Evolutionary conservation across 2,329 filamentous ascomycete genomes (phyloP).

Genomic region (Aspergillus pseudoglaucus): DNA sequence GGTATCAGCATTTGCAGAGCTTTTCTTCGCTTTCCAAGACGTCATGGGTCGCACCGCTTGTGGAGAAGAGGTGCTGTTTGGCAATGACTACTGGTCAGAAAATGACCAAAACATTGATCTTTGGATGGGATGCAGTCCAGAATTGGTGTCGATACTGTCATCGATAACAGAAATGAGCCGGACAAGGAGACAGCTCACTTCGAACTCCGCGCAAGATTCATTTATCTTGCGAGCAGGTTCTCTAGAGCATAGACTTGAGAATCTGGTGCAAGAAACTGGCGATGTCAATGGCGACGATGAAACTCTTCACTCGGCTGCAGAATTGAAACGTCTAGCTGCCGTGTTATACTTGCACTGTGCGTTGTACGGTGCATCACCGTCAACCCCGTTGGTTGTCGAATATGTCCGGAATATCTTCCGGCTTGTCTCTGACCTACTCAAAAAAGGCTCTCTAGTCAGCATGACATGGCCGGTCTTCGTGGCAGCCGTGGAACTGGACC

Average conservation of each 20-base stretch:
- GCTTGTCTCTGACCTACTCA: conserved; percentile 27
- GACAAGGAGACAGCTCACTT: conserved; percentile 20
- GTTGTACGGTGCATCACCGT: conserved; percentile 38
- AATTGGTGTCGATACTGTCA: conserved; percentile 42
- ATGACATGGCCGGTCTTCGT: conserved; percentile 42
- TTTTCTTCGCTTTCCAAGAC: conserved; percentile 48
- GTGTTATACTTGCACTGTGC: conserved; percentile 43
- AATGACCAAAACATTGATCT: conserved; percentile 34
- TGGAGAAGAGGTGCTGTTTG: conserved; percentile 42
- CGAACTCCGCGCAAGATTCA: conserved; percentile 15
- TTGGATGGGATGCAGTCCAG: conserved; percentile 47
- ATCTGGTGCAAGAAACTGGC: conserved; percentile 28
- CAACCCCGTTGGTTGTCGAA: conserved; percentile 27
- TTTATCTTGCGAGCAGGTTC: conserved; percentile 29
- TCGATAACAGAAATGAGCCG: conserved; percentile 43
- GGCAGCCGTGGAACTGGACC: conserved; percentile 38
- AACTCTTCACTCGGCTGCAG: conserved; percentile 30
- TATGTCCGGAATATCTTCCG: conserved; percentile 32
- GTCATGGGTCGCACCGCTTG: conserved; percentile 48
- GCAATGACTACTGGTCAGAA: conserved; percentile 42
- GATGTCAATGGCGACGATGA: conserved; percentile 26
- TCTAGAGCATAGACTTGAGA: conserved; percentile 28
- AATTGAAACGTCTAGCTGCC: conserved; percentile 40
- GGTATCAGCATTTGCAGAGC: conserved; percentile 36
- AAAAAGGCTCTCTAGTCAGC: conserved; percentile 26